Base-by-base conservation (phyloP, 306 rosid species). In the Comarum palustre region DNA sequence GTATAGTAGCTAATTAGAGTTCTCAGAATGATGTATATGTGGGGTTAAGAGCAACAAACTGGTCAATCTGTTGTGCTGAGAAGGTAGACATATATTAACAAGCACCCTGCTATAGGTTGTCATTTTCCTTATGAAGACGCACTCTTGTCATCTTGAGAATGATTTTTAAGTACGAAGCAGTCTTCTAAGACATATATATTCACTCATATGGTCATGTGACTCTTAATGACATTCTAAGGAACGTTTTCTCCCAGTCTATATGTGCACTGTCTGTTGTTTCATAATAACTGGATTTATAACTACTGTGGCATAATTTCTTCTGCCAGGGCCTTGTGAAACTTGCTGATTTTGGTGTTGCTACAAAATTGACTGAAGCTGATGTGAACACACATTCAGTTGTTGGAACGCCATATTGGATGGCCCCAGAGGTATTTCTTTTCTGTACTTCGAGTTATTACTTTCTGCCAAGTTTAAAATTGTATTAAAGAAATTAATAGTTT, bases 401-500 rank as follows among this genome's bases (percentile, higher is more conserved):
- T 79, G 99, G 99, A 79, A 95, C 99, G 12, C 99, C 99, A 66
- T 95, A 95, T 78, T 95, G 99, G 99, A 95, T 95, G 99, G 99
- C 99, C 68, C 99, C 99, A 42, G 99, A 95, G 99, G 99, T 95
- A 85, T 62, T 22, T 71, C 22, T 68, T 61, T 17, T 41, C 36
- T 61, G 66, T 12, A 17, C 41, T 60, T 27, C 8, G 16, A 36
- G 20, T 68, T 45, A 17, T 29, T 17, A 48, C 19, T 29, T 68
- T 11, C 29, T 48, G 36, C 24, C 7, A 43, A 34, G 22, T 13
- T 20, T 12, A 13, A 2, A 20, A 32, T 10, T 12, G 58, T 20
- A 29, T 68, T 47, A 48, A 19, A 52, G 20, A 36, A 68, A 47
- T 41, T 3, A 20, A 61, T 29, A 4, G 47, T 36, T 8, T 6